These are phyloP conservation scores for Phyllosticta citribraziliensis DNA, from an alignment of 2,329 filamentous ascomycete species.

Conservation along the genomic window DNA sequence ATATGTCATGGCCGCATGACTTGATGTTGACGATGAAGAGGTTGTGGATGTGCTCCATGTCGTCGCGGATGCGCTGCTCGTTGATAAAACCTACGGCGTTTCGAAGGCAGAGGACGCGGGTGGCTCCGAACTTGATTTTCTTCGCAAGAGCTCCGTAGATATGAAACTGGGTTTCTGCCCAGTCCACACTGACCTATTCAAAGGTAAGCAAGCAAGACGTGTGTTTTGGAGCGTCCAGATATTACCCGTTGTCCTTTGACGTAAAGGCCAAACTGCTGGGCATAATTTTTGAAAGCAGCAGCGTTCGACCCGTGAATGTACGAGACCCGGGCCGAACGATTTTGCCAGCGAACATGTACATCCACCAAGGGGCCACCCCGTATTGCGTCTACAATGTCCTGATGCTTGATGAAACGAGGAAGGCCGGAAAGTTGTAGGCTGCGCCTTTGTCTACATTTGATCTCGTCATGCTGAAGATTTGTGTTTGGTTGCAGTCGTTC, in stretches of 20 bases:
- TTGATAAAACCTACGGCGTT: constrained; percentile 36
- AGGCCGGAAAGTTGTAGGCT: constrained; percentile 57
- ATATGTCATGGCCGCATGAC: constrained; percentile 48
- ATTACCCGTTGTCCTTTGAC: constrained; percentile 58
- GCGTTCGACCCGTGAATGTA: constrained; percentile 53
- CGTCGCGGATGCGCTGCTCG: constrained; percentile 54
- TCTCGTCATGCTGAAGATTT: neutral
- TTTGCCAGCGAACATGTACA: constrained; percentile 50
- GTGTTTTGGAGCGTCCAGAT: constrained; percentile 3
- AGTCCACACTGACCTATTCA: constrained; percentile 53
- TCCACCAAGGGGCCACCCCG: constrained; percentile 64
- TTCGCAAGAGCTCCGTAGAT: constrained; percentile 53
- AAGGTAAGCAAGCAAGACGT: neutral
- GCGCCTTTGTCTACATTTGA: constrained; percentile 27
- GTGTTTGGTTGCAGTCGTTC: neutral
- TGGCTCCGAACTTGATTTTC: constrained; percentile 57
- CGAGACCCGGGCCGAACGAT: constrained; percentile 55
- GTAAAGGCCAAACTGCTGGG: constrained; percentile 56
- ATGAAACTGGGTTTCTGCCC: constrained; percentile 62
- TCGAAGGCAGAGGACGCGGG: constrained; percentile 45
- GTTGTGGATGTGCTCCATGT: constrained; percentile 76
- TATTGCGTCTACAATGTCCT: constrained; percentile 54
- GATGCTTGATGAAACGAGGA: constrained; percentile 51
- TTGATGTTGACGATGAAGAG: constrained; percentile 57
- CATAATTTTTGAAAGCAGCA: constrained; percentile 52